Conservation (phyloP, 352 stramenopile genomes). For the Nothophytophthora sp. region DNA sequence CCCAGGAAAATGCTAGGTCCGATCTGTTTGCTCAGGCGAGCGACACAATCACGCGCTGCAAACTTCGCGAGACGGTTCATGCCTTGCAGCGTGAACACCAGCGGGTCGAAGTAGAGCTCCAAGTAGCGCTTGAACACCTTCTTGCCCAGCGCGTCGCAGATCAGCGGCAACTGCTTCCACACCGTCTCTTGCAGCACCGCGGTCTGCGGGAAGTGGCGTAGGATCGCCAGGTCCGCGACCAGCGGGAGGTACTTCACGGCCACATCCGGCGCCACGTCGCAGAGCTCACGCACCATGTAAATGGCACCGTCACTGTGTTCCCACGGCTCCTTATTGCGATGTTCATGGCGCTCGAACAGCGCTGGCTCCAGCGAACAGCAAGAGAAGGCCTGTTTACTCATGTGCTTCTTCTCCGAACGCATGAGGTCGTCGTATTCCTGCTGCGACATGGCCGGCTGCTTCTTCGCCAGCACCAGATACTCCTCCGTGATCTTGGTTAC, state of each 20-base stretch:
- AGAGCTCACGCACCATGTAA: constrained; percentile 95
- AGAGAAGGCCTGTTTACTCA: constrained; percentile 93
- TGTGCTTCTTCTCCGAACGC: constrained; percentile 91
- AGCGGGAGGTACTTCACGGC: constrained; percentile 53
- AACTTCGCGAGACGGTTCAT: constrained; percentile 68
- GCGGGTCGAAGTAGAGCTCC: constrained; percentile 83
- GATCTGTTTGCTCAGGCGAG: constrained; percentile 75
- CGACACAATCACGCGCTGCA: constrained; percentile 76
- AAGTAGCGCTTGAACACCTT: constrained; percentile 83
- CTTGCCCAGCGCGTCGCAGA: constrained; percentile 79
- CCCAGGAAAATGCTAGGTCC: constrained; percentile 84
- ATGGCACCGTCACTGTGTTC: constrained; percentile 95
- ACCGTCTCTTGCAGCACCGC: constrained; percentile 79
- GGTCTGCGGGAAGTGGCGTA: constrained; percentile 78
- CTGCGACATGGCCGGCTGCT: constrained; percentile 91
- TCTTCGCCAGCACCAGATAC: constrained; percentile 86
- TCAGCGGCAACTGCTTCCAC: constrained; percentile 81
- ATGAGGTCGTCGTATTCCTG: constrained; percentile 92
- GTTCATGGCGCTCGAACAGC: constrained; percentile 83
- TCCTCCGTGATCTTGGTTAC: constrained; percentile 69
- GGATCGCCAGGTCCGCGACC: constrained; percentile 71
- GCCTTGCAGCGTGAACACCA: constrained; percentile 80
- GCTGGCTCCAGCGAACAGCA: constrained; percentile 96
- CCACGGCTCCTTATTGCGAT: constrained; percentile 92
- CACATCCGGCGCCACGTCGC: constrained; percentile 50